Evolutionary conservation across 257 asterid species (phyloP), one percentile per base, ranked within the genome.

Genomic region (Linderniella brevidens): DNA sequence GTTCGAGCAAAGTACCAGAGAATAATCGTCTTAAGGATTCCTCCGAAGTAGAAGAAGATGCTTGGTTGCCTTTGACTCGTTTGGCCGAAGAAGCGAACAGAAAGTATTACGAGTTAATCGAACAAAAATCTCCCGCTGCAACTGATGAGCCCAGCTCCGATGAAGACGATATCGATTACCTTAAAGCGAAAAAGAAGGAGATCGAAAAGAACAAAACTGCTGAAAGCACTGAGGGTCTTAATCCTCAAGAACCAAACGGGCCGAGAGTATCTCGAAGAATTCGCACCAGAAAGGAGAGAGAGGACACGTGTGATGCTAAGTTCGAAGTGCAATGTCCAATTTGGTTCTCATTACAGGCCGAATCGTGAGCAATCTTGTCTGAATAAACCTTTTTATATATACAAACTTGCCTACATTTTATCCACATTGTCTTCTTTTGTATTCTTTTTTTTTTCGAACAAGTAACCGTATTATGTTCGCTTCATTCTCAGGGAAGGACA

Each of bases 301-400:
- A 52, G 1, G 83, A 87, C 68, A 74, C 74, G 55, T 53, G 69
- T 61, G 64, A 53, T 60, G 66, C 64, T 52, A 68, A 63, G 54
- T 48, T 55, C 32, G 92, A 78, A 36, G 74, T 66, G 60, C 63
- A 53, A 50, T 36, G 58, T 60, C 92, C 93, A 44, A 70, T 88
- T 54, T 88, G 97, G 97, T 80, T 88, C 64, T 88, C 97, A 9
- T 72, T 87, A 44, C 78, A 76, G 62, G 92, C 93, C 13, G 78
- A 72, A 49, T 69, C 47, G 98, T 90, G 57, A 85, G 95, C n/a
- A 40, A 43, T 44, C 49, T 44, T 4, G 11, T 19, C 49, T 44
- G 15, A 44, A 10, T 54, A 18, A 16, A 20, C 40, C 46, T 51
- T 66, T 37, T 37, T 40, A 41, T 35, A 49, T 52, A 37, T 17